Evolutionary conservation across 2,329 filamentous ascomycete species (phyloP), one percentile per base, ranked within the genome.

Genomic region (Talaromyces sp.): DNA sequence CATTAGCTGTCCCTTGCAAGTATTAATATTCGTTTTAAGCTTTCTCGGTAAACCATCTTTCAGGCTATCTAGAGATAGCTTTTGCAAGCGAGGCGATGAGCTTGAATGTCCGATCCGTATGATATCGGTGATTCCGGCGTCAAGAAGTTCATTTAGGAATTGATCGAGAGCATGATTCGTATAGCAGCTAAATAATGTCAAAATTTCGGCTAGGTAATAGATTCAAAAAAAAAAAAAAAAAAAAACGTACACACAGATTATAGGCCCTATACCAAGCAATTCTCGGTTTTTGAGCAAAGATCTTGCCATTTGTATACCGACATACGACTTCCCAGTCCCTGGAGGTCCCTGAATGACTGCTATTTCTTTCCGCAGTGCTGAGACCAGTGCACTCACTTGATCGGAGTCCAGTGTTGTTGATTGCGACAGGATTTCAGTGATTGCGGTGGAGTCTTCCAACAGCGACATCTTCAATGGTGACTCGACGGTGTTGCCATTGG

Each of bases 311-410:
- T 68, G 62, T 14, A 67, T 56, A 2, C 68, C 68, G 2, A 70
- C 54, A 31, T 67, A 70, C 58, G 66, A 67, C 58, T 68, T 64
- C n/a, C 71, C 64, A 56, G 68, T 67, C 24, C 66, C 65, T 38
- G 65, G 63, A 57, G 68, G 65, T n/a, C 68, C 68, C 60, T 69
- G 65, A 4, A 69, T 70, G 11, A 69, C 58, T 4, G 64, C 62
- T 31, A 66, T 50, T 35, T 67, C 62, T 6, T 59, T 58, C 2
- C 53, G 62, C 17, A 65, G 61, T 19, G 52, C 64, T 2, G 43
- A 21, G 11, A 26, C 43, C 19, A 50, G 19, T 5, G 43, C 43
- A 50, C 9, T 26, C 5, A 19, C 43, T 24, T 50, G 43, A 7
- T 10, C 43, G 2, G 43, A 21, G n/a, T 50, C 24, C 17, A 50